Percentiles rank a stretch among this genome's conserved stretches.
phyloP scores from a whole-genome alignment of 768 basidiomycete genomes.

The Rhizopogon rudus region DNA sequence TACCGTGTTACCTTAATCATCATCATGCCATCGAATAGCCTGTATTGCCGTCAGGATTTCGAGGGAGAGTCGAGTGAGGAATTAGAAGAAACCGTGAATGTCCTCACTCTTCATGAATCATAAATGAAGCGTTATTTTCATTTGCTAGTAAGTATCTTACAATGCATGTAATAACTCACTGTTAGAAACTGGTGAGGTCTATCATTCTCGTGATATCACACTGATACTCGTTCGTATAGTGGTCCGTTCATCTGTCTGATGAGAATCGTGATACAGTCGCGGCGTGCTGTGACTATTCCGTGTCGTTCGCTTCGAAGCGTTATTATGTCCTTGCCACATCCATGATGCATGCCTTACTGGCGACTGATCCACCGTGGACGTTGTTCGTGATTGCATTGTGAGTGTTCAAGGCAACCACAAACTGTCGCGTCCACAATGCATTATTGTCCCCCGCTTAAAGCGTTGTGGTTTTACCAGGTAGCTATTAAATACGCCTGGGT shows the following conservation, averaged over 20 bases:
- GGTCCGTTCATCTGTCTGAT: not conserved
- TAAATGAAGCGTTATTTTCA: too few relatives aligned
- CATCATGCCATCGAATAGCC: too few relatives aligned
- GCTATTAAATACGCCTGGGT: not conserved
- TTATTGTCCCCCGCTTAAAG: not conserved
- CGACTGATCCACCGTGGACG: not conserved
- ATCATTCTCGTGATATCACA: too few relatives aligned
- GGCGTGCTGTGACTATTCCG: not conserved
- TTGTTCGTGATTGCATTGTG: not conserved
- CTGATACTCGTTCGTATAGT: too few relatives aligned
- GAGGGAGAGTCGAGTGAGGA: too few relatives aligned
- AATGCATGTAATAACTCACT: too few relatives aligned
- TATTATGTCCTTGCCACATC: not conserved
- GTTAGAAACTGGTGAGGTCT: too few relatives aligned
- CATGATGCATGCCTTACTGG: not conserved
- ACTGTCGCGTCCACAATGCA: conserved; percentile 4
- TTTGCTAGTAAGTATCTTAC: too few relatives aligned
- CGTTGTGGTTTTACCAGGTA: not conserved
- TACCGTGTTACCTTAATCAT: too few relatives aligned
- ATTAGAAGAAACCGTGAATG: too few relatives aligned
- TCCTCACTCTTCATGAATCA: too few relatives aligned
- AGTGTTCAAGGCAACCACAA: not conserved
- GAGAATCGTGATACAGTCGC: not conserved
- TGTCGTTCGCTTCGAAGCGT: not conserved
- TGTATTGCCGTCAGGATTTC: too few relatives aligned